Evolutionary conservation across 108 stramenopile species (phyloP).

Genomic region (Cyclotella choctawhatcheeana): DNA sequence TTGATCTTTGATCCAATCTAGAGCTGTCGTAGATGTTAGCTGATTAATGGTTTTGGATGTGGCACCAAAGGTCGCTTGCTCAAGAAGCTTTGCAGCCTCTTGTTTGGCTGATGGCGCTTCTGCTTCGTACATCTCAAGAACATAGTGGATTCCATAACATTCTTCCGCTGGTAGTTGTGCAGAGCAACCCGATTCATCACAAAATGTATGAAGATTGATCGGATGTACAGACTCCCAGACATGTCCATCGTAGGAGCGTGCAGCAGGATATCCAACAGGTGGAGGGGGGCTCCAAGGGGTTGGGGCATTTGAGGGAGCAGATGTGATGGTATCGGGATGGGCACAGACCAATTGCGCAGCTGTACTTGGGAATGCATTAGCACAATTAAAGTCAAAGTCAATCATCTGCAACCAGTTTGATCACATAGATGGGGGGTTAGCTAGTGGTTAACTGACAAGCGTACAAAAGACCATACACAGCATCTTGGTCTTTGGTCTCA

Average conservation of each 20-base stretch:
- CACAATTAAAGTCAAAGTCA: too few relatives aligned
- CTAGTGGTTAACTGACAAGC: too few relatives aligned
- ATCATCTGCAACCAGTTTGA: too few relatives aligned
- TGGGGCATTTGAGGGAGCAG: too few relatives aligned
- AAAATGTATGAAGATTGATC: conserved; percentile 9
- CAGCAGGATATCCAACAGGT: too few relatives aligned
- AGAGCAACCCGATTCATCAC: background rate
- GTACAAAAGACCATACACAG: too few relatives aligned
- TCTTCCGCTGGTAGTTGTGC: background rate
- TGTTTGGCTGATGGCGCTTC: conserved; percentile 3
- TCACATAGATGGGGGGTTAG: too few relatives aligned
- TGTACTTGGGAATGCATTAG: too few relatives aligned
- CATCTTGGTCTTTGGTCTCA: too few relatives aligned
- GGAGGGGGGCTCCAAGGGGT: too few relatives aligned
- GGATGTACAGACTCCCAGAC: conserved; percentile 28
- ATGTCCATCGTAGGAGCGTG: conserved; percentile 34
- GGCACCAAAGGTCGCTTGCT: conserved; percentile 33
- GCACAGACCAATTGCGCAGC: too few relatives aligned
- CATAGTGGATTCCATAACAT: conserved; percentile 9
- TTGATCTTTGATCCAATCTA: conserved; percentile 33
- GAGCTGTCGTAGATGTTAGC: conserved; percentile 8
- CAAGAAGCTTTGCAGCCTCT: conserved; percentile 12
- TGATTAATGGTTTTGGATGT: conserved; percentile 20
- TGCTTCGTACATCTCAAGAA: conserved; percentile 18
- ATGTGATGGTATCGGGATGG: too few relatives aligned